These are phyloP conservation scores for Nymphaea thermarum DNA, from an alignment of 164 flowering plant genomes.

Conservation along the genomic window DNA sequence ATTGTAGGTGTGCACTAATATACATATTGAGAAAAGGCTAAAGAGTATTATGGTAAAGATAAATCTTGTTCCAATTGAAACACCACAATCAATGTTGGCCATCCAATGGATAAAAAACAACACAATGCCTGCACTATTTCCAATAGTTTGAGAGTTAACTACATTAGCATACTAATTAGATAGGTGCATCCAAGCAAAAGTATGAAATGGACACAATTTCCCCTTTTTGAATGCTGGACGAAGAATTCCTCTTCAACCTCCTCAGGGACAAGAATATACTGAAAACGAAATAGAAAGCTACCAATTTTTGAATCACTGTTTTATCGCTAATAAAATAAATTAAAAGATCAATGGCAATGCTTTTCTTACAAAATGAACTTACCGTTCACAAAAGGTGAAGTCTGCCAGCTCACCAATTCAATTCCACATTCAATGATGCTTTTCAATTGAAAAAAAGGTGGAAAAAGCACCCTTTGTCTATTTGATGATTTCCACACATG, in stretches of 20 bases:
- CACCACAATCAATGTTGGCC: slow-evolving; percentile 98
- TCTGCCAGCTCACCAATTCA: no score
- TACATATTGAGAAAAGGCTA: no score
- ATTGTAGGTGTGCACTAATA: no score
- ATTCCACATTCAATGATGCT: no score
- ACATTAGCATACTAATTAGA: neutral
- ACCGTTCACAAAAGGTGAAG: no score
- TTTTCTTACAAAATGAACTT: slow-evolving; percentile 12
- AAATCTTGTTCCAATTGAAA: slow-evolving; percentile 90
- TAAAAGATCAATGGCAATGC: neutral
- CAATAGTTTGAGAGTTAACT: neutral
- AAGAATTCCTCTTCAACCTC: slow-evolving; percentile 95
- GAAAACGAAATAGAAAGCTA: neutral
- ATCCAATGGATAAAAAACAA: slow-evolving; percentile 93
- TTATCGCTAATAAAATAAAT: neutral
- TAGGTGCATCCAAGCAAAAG: neutral
- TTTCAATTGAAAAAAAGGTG: no score
- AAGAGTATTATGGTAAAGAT: no score
- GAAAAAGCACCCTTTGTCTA: no score
- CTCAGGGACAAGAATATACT: slow-evolving; percentile 94
- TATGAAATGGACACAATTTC: slow-evolving; percentile 34
- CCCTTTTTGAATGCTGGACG: slow-evolving; percentile 71
- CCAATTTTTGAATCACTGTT: neutral
- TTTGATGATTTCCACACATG: no score
- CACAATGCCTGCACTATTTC: slow-evolving; percentile 49